phyloP scores from a whole-genome alignment of 257 asterid genomes.

The Plectranthus barbatus region DNA sequence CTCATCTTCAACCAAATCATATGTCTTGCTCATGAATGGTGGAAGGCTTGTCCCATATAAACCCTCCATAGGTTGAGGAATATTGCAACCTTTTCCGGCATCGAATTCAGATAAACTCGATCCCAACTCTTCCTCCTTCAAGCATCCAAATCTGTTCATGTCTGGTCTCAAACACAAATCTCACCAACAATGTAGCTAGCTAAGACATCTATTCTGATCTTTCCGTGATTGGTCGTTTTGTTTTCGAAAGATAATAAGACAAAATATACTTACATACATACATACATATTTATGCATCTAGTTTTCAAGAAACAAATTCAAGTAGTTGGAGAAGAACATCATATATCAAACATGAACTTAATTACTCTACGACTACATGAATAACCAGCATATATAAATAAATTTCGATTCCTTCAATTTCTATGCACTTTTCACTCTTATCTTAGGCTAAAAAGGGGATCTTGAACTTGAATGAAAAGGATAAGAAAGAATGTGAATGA shows the following conservation, averaged over 20 bases:
- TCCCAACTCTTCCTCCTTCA: conserved; percentile 6
- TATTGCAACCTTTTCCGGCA: too few species aligned
- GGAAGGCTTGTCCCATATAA: conserved; percentile 49
- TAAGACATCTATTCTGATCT: too few species aligned
- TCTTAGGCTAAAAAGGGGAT: neutral
- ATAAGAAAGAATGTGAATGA: neutral
- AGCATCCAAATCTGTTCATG: neutral
- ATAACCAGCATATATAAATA: neutral
- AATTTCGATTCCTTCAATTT: too few species aligned
- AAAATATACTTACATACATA: too few species aligned
- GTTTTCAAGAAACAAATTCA: neutral
- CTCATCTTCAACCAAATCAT: conserved; percentile 69
- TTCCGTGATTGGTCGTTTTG: too few species aligned
- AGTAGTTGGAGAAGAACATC: neutral
- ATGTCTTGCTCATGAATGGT: conserved; percentile 71
- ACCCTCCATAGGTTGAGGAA: conserved; percentile 50
- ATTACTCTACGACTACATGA: neutral
- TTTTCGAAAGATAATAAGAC: too few species aligned
- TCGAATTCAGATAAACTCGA: neutral
- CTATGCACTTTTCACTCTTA: neutral
- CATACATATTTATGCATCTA: too few species aligned
- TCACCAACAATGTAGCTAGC: neutral
- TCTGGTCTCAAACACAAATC: neutral
- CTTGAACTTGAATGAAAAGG: neutral
- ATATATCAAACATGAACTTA: neutral